These are phyloP conservation scores for Nephromyces sp. DNA, from an alignment of 169 alveolate genomes.

Conservation along the genomic window DNA sequence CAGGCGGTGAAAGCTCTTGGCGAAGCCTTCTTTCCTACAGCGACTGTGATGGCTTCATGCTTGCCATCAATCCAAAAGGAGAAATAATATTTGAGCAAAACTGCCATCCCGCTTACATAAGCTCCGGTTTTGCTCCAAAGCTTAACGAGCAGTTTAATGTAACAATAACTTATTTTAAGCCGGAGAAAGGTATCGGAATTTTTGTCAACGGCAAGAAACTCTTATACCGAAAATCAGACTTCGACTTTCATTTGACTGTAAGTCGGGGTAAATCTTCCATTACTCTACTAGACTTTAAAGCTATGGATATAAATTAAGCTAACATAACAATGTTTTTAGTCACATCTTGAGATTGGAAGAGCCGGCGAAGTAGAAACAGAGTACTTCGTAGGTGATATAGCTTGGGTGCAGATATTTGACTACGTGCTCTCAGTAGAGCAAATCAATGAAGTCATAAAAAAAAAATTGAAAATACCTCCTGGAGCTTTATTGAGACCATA, in stretches of 20 bases:
- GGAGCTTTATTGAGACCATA: background rate
- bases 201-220: constrained; percentile 50
- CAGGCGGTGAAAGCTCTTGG: constrained; percentile 31
- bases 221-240: constrained; percentile 33
- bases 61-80: constrained; percentile 54
- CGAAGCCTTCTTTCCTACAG: constrained; percentile 47
- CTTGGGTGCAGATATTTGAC: constrained; percentile 45
- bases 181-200: constrained; percentile 18
- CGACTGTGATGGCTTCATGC: constrained; percentile 63
- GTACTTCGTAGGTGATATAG: constrained; percentile 54
- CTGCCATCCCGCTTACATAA: constrained; percentile 23
- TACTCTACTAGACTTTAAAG: background rate
- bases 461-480: background rate
- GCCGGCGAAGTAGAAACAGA: constrained; percentile 52
- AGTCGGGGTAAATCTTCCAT: background rate
- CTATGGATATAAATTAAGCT: background rate
- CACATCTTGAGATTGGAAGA: constrained; percentile 42
- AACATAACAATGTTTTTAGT: constrained; percentile 10
- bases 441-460: background rate
- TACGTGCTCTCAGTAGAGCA: constrained; percentile 18
- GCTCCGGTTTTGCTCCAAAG: constrained; percentile 12
- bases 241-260: constrained; percentile 36
- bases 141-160: constrained; percentile 12
- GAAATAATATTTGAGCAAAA: constrained; percentile 62
- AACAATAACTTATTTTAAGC: constrained; percentile 13